phyloP scores from a whole-genome alignment of 108 stramenopile species.

The Fragilaria radians region DNA sequence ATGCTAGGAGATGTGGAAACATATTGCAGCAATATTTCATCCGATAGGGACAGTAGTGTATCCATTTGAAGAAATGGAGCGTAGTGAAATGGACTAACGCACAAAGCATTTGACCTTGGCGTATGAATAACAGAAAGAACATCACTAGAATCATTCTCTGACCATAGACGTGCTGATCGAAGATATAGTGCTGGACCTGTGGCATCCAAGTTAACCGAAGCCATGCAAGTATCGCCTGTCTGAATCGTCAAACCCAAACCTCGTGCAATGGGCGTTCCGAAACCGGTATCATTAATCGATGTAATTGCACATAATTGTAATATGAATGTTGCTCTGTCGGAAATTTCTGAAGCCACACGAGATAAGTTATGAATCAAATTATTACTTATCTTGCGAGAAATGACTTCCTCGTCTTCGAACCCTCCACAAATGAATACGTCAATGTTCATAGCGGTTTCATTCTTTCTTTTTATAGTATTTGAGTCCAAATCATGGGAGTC shows the following conservation, averaged over 20 bases:
- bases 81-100: constrained; percentile 48
- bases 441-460: constrained; percentile 26
- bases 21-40: constrained; percentile 39
- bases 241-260: constrained; percentile 51
- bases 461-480: constrained; percentile 9
- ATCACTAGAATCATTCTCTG: constrained; percentile 8
- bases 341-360: constrained; percentile 31
- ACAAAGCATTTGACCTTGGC: constrained; percentile 17
- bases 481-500: constrained; percentile 33
- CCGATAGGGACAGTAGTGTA: constrained; percentile 38
- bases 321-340: constrained; percentile 28
- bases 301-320: constrained; percentile 58
- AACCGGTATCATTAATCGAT: constrained; percentile 46
- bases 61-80: constrained; percentile 30
- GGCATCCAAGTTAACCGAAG: constrained; percentile 23
- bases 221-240: constrained; percentile 55
- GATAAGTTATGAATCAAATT: constrained; percentile 52
- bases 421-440: constrained; percentile 77
- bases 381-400: constrained; percentile 44
- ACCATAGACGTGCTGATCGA: constrained; percentile 55
- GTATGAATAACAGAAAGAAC: constrained; percentile 39
- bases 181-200: constrained; percentile 48
- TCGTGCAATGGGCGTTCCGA: constrained; percentile 50
- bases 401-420: constrained; percentile 47
- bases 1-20: constrained; percentile 70